These are phyloP conservation scores for Suillus placidus DNA, from an alignment of 768 basidiomycete genomes.

Conservation along the genomic window DNA sequence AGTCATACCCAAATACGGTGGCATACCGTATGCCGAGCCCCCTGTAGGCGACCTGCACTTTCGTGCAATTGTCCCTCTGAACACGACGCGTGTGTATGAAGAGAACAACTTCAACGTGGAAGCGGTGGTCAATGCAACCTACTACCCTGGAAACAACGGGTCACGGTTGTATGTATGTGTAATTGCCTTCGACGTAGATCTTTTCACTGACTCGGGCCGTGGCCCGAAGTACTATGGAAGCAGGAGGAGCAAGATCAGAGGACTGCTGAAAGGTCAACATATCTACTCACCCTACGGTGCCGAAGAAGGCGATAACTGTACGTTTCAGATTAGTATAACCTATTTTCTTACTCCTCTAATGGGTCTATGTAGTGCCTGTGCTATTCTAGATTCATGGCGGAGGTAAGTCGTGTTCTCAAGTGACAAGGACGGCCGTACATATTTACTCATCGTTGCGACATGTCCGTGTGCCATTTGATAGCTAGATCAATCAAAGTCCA, in stretches of 20 bases:
- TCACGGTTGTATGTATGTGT: slow-evolving; percentile 39
- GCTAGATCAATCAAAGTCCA: slow-evolving; percentile 65
- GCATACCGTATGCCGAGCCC: slow-evolving; percentile 51
- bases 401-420: slow-evolving; percentile 20
- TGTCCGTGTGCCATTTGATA: slow-evolving; percentile 48
- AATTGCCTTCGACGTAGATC: background rate
- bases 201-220: slow-evolving; percentile 1
- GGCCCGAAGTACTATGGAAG: slow-evolving; percentile 45
- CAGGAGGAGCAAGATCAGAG: slow-evolving; percentile 66
- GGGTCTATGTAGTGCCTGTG: slow-evolving; percentile 34
- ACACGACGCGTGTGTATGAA: slow-evolving; percentile 45
- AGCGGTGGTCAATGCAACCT: slow-evolving; percentile 49
- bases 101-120: slow-evolving; percentile 33
- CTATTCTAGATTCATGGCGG: slow-evolving; percentile 45
- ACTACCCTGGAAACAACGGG: slow-evolving; percentile 57
- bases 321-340: slow-evolving; percentile 19
- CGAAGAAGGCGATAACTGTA: slow-evolving; percentile 49
- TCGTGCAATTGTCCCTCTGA: slow-evolving; percentile 53
- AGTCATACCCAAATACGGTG: slow-evolving; percentile 52
- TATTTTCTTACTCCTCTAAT: background rate
- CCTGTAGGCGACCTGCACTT: slow-evolving; percentile 45
- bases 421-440: background rate
- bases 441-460: background rate
- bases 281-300: slow-evolving; percentile 57
- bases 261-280: slow-evolving; percentile 68